Evolutionary conservation across 352 stramenopile species (phyloP).

Genomic region (Aphanomyces cochlioides): DNA sequence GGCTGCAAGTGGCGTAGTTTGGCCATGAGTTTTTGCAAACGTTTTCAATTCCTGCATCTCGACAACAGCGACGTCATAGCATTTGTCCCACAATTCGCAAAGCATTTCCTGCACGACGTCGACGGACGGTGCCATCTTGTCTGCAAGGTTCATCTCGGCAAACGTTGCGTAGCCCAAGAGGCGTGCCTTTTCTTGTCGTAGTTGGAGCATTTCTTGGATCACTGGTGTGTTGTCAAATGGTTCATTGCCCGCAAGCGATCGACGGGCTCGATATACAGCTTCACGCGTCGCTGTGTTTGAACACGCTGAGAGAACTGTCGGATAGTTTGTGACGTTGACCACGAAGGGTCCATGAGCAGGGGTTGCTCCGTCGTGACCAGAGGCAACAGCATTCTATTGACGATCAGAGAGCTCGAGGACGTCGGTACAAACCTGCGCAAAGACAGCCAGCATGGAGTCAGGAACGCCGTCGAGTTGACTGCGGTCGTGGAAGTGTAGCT

Average conservation of each 20-base stretch:
- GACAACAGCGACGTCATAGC: constrained; percentile 82
- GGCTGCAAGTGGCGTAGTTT: constrained; percentile 72
- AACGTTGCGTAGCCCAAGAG: constrained; percentile 93
- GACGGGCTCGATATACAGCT: constrained; percentile 90
- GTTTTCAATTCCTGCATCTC: constrained; percentile 88
- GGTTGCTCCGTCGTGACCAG: constrained; percentile 57
- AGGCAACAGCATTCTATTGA: constrained; percentile 32
- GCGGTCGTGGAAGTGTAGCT: constrained; percentile 84
- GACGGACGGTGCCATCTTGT: constrained; percentile 95
- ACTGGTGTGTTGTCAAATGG: constrained; percentile 91
- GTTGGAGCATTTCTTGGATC: constrained; percentile 91
- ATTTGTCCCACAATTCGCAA: constrained; percentile 91
- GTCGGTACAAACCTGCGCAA: constrained; percentile 59
- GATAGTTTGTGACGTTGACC: constrained; percentile 92
- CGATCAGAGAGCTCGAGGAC: constrained; percentile 23
- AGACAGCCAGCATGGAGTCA: constrained; percentile 87
- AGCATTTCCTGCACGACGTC: constrained; percentile 90
- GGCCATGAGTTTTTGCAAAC: constrained; percentile 81
- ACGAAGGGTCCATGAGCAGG: constrained; percentile 91
- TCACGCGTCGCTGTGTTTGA: constrained; percentile 89
- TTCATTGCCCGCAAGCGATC: constrained; percentile 85
- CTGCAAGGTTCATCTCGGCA: constrained; percentile 88
- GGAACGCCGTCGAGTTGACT: constrained; percentile 88
- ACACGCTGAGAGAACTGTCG: constrained; percentile 95
- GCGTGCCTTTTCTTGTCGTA: constrained; percentile 87